A percentile compares a stretch with the other conserved stretches of the same genome.
phyloP scores from a whole-genome alignment of 148 eudicot genomes.

The Silene uniflora region DNA sequence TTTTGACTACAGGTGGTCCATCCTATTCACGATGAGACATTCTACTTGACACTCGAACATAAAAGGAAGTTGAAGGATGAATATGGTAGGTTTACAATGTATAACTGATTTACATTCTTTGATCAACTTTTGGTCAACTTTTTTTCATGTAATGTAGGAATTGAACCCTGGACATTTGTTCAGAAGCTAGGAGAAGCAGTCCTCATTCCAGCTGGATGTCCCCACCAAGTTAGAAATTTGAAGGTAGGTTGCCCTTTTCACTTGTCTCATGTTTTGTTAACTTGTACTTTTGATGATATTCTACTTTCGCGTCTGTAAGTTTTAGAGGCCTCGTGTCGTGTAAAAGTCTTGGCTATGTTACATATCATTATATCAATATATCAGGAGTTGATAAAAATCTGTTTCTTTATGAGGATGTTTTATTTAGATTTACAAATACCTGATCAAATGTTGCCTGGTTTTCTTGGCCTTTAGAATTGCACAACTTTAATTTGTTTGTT shows the following conservation, averaged over 20 bases:
- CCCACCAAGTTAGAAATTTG: slow-evolving; percentile 62
- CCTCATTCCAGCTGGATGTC: slow-evolving; percentile 58
- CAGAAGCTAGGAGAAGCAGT: slow-evolving; percentile 63
- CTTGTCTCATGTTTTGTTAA: not conserved
- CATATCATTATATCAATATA: not conserved
- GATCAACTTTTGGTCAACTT: not conserved
- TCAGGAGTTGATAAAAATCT: not conserved
- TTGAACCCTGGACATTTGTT: slow-evolving; percentile 63
- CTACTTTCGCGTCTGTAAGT: not conserved
- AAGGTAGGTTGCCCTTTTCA: slow-evolving; percentile 32
- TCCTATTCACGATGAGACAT: slow-evolving; percentile 55
- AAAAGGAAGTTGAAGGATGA: slow-evolving; percentile 48
- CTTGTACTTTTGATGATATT: not conserved
- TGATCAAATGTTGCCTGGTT: not conserved
- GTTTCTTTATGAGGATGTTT: not conserved
- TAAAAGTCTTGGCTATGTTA: not conserved
- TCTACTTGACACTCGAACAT: slow-evolving; percentile 42
- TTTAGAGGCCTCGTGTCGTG: not conserved
- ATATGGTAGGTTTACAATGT: slow-evolving; percentile 35
- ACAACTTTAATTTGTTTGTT: not conserved
- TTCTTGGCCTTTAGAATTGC: not conserved
- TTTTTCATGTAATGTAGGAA: slow-evolving; percentile 27
- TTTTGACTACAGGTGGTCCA: slow-evolving; percentile 39
- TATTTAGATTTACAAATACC: too few relatives aligned
- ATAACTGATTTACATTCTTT: not conserved